phyloP scores from a whole-genome alignment of 352 stramenopile genomes.

The Phytopythium sindhum region DNA sequence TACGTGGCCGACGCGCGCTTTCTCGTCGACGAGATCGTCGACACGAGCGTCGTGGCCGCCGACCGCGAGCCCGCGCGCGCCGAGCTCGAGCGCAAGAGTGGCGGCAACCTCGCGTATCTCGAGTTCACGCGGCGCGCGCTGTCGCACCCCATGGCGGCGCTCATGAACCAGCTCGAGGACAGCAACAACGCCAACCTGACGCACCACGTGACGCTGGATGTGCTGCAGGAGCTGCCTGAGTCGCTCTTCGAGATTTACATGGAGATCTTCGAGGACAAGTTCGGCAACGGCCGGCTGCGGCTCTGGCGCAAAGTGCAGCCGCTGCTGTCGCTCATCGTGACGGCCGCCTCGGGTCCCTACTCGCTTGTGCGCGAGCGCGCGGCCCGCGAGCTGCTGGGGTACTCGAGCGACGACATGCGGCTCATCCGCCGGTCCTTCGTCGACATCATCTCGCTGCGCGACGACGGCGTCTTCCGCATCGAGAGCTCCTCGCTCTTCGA shows the following conservation, averaged over 20 bases:
- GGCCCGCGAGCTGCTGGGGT: constrained; percentile 51
- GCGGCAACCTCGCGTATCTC: constrained; percentile 75
- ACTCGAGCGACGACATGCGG: constrained; percentile 59
- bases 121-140: constrained; percentile 80
- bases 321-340: constrained; percentile 68
- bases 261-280: constrained; percentile 88
- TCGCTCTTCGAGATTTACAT: constrained; percentile 81
- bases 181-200: neutral
- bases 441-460: constrained; percentile 61
- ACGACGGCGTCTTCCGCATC: constrained; percentile 66
- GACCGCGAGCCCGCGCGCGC: constrained; percentile 42
- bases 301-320: constrained; percentile 77
- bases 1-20: constrained; percentile 57
- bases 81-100: constrained; percentile 65
- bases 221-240: constrained; percentile 73
- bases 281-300: constrained; percentile 64
- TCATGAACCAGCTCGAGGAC: constrained; percentile 26
- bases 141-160: constrained; percentile 52
- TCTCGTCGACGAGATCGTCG: constrained; percentile 56
- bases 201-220: constrained; percentile 39
- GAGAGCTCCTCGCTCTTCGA: constrained; percentile 65
- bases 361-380: constrained; percentile 67
- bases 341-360: constrained; percentile 65
- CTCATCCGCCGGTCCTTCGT: constrained; percentile 72
- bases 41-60: constrained; percentile 35